A percentile compares a stretch with the other conserved stretches of the same genome.
These are phyloP conservation scores for Ophiosphaerella herpotricha DNA, from an alignment of 2,329 filamentous ascomycete species.

Conservation along the genomic window DNA sequence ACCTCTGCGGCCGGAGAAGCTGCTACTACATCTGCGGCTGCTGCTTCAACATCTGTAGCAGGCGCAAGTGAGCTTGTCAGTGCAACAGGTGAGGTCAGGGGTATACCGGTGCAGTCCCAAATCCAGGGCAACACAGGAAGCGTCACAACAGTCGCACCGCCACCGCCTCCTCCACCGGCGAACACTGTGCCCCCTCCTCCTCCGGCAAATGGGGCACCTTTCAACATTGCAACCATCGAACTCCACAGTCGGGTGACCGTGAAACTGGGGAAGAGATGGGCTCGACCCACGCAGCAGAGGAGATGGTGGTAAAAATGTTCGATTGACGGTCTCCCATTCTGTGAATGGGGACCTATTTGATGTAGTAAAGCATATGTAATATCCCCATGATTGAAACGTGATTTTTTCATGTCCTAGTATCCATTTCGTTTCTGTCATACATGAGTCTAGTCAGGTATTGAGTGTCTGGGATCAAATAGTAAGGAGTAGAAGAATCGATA, in stretches of 20 bases:
- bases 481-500: too few species aligned
- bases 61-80: constrained; percentile 2
- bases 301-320: constrained; percentile 11
- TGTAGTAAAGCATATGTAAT: not conserved
- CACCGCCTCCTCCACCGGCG: constrained; percentile 13
- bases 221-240: constrained; percentile 40
- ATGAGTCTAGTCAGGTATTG: too few species aligned
- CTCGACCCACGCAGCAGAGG: constrained; percentile 22
- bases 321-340: not conserved
- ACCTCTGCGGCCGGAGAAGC: not conserved
- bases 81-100: constrained; percentile 1
- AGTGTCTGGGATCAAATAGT: too few species aligned
- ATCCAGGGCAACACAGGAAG: constrained; percentile 13
- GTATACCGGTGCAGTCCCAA: constrained; percentile 28
- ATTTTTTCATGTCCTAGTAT: too few species aligned
- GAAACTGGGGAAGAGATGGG: constrained; percentile 33
- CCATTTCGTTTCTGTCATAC: too few species aligned
- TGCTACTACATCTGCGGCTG: constrained; percentile 5
- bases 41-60: constrained; percentile 17
- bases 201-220: constrained; percentile 30
- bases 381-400: not conserved
- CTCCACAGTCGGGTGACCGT: constrained; percentile 44
- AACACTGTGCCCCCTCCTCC: constrained; percentile 6
- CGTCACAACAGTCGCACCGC: constrained; percentile 3
- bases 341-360: not conserved